These are phyloP conservation scores for Wickerhamiella brachini DNA, from an alignment of 805 yeast species.

Conservation along the genomic window DNA sequence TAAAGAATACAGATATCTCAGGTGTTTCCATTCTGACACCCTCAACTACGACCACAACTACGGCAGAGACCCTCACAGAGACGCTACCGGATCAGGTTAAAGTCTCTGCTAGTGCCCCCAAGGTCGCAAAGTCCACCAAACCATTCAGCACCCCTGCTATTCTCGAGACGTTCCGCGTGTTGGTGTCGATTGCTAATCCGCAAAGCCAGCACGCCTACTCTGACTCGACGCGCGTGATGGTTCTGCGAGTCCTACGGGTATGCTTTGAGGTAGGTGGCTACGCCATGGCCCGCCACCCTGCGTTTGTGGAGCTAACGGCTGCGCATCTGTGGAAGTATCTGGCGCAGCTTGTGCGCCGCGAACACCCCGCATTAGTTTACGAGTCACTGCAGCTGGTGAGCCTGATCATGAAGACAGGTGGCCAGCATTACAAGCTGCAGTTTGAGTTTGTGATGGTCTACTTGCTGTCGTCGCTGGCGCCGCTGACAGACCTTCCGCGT, in stretches of 20 bases:
- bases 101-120: neutral
- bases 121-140: neutral
- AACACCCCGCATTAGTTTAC: constrained; percentile 58
- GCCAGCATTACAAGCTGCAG: constrained; percentile 58
- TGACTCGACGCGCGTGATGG: constrained; percentile 74
- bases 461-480: constrained; percentile 25
- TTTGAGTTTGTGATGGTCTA: constrained; percentile 43
- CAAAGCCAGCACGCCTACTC: constrained; percentile 66
- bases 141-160: neutral
- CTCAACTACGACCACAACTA: too few relatives aligned
- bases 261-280: constrained; percentile 74
- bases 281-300: constrained; percentile 44
- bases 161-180: constrained; percentile 35
- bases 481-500: constrained; percentile 26
- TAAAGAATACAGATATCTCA: too few relatives aligned
- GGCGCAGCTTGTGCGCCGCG: constrained; percentile 62
- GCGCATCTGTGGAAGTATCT: constrained; percentile 79
- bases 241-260: constrained; percentile 58
- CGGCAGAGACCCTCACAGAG: too few relatives aligned
- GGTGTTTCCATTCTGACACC: too few relatives aligned
- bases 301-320: constrained; percentile 52
- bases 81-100: too few relatives aligned
- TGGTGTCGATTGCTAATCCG: constrained; percentile 71
- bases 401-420: constrained; percentile 54
- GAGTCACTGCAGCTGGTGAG: constrained; percentile 65